Percentiles rank a stretch among this genome's conserved stretches.
phyloP scores from a whole-genome alignment of 1,139 yeast genomes.

The Casaregolazyma suthepensis region DNA sequence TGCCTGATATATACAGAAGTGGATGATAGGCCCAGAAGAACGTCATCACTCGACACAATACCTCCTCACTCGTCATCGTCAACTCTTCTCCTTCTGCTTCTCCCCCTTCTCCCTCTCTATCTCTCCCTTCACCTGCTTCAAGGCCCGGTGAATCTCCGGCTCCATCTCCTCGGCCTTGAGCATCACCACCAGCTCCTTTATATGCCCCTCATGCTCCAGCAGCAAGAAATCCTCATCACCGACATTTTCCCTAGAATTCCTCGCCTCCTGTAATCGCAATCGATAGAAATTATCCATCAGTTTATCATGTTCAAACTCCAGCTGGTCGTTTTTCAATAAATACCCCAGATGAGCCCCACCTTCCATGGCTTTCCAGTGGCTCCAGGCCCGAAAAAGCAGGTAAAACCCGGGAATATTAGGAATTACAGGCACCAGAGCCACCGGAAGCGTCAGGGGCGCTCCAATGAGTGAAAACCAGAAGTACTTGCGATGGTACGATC shows the following conservation, averaged over 20 bases:
- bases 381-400: conserved; percentile 72
- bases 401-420: conserved; percentile 97
- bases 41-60: no score
- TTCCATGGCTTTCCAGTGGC: conserved; percentile 70
- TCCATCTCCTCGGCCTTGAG: conserved; percentile 25
- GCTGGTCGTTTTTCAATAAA: conserved; percentile 36
- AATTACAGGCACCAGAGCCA: conserved; percentile 74
- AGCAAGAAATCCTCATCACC: conserved; percentile 13
- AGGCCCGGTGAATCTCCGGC: conserved; percentile 25
- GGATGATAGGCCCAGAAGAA: no score
- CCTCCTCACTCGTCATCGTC: no score
- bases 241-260: not conserved
- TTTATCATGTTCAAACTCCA: conserved; percentile 18
- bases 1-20: no score
- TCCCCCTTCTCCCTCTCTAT: not conserved
- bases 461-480: conserved; percentile 49
- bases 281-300: conserved; percentile 19
- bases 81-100: not conserved
- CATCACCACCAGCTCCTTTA: conserved; percentile 21
- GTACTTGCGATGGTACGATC: conserved; percentile 39
- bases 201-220: conserved; percentile 19
- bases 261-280: conserved; percentile 4
- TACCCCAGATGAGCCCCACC: conserved; percentile 68
- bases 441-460: conserved; percentile 74
- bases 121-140: conserved; percentile 14